phyloP scores from a whole-genome alignment of 208 protist species.

The Acanthamoeba sp. region DNA sequence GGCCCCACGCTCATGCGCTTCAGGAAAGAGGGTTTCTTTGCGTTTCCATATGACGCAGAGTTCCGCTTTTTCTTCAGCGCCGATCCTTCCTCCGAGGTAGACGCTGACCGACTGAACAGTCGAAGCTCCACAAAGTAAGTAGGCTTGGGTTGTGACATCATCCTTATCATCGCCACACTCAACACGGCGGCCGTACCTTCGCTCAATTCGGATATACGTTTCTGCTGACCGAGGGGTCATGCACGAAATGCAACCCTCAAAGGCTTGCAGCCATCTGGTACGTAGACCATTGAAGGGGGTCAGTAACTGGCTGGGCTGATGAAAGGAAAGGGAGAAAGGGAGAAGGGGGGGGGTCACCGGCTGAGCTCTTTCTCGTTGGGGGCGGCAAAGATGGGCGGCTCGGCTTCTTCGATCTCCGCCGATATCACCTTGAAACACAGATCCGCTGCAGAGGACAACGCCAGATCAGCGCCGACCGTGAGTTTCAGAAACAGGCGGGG shows the following conservation, averaged over 20 bases:
- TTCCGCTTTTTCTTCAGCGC: slow-evolving; percentile 26
- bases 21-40: slow-evolving; percentile 2
- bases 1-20: slow-evolving; percentile 59
- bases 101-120: not conserved
- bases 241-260: slow-evolving; percentile 53
- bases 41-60: not conserved
- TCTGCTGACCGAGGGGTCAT: slow-evolving; percentile 24
- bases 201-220: slow-evolving; percentile 42
- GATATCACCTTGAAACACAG: slow-evolving; percentile 40
- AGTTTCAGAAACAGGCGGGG: too few species aligned
- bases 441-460: not conserved
- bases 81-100: not conserved
- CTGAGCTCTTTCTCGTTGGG: slow-evolving; percentile 19
- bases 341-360: not conserved
- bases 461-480: not conserved
- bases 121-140: too few species aligned
- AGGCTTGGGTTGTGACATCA: too few species aligned
- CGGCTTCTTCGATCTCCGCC: not conserved
- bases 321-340: not conserved
- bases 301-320: too few species aligned
- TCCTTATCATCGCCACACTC: too few species aligned
- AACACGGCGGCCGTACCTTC: not conserved
- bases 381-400: slow-evolving; percentile 37
- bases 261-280: slow-evolving; percentile 17
- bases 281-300: not conserved